A percentile compares a stretch with the other conserved stretches of the same genome.
Conservation (phyloP, 2,329 filamentous ascomycete genomes). For the Achaetomium macrosporum region DNA sequence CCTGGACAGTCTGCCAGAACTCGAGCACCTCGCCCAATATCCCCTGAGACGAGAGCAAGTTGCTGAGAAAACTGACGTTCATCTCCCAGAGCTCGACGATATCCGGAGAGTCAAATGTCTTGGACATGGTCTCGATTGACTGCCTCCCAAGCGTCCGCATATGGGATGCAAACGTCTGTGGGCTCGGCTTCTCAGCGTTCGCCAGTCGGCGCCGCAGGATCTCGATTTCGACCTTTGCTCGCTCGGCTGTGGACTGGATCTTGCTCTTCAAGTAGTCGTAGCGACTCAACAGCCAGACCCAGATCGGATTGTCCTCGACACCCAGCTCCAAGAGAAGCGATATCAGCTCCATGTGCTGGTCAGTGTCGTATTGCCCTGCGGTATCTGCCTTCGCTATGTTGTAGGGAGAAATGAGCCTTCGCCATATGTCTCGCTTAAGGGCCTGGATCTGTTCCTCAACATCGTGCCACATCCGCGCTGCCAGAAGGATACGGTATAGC, state of each 20-base stretch:
- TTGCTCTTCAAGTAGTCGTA: conserved; percentile 86
- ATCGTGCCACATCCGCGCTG: conserved; percentile 91
- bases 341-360: conserved; percentile 88
- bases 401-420: conserved; percentile 65
- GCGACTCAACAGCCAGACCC: conserved; percentile 87
- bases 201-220: conserved; percentile 78
- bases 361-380: conserved; percentile 48
- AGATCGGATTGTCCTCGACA: conserved; percentile 92
- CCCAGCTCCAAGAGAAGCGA: conserved; percentile 84
- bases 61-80: conserved; percentile 66
- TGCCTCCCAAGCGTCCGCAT: conserved; percentile 68
- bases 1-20: conserved; percentile 88
- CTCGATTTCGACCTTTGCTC: conserved; percentile 88
- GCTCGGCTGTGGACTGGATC: conserved; percentile 72
- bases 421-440: conserved; percentile 90
- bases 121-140: conserved; percentile 52
- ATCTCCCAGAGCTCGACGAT: conserved; percentile 92
- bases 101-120: conserved; percentile 69
- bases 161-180: conserved; percentile 66
- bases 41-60: conserved; percentile 70
- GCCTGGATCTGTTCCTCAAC: conserved; percentile 78
- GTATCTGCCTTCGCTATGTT: conserved; percentile 45
- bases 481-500: conserved; percentile 79
- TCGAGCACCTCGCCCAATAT: conserved; percentile 84
- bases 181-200: conserved; percentile 62